Evolutionary conservation across 2,329 filamentous ascomycete species (phyloP).

Genomic region (Pseudomassariella vexata): DNA sequence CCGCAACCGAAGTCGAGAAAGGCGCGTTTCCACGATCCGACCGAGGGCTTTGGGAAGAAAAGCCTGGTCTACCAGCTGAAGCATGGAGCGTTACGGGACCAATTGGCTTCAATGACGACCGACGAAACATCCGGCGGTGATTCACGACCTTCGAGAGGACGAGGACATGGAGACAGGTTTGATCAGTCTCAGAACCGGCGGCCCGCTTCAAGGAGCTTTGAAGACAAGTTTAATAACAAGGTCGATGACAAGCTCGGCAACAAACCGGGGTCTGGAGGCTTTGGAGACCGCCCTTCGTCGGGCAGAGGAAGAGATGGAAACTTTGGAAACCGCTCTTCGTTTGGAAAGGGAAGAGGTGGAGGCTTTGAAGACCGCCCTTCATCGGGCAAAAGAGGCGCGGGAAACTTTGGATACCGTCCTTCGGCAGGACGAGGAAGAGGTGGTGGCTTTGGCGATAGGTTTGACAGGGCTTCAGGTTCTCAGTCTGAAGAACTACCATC

Average conservation of each 20-base stretch:
- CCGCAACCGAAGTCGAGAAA: constrained; percentile 38
- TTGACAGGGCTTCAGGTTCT: no score
- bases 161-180: neutral
- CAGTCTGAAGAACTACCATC: no score
- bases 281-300: no score
- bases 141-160: constrained; percentile 7
- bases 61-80: constrained; percentile 52
- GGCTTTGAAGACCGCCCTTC: no score
- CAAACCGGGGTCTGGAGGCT: no score
- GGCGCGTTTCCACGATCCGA: constrained; percentile 46
- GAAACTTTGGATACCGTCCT: no score
- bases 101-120: constrained; percentile 12
- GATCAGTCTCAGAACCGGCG: neutral
- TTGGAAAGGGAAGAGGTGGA: no score
- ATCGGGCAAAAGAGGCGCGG: no score
- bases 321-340: no score
- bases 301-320: no score
- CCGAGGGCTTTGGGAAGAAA: constrained; percentile 44
- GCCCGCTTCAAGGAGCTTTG: constrained; percentile 7
- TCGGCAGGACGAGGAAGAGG: no score
- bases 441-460: no score
- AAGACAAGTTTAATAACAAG: neutral
- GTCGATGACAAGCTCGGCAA: neutral
- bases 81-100: constrained; percentile 33
- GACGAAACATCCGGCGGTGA: constrained; percentile 12